phyloP scores from a whole-genome alignment of 1,284 basidiomycete species.

The Trichosporon coremiiforme region DNA sequence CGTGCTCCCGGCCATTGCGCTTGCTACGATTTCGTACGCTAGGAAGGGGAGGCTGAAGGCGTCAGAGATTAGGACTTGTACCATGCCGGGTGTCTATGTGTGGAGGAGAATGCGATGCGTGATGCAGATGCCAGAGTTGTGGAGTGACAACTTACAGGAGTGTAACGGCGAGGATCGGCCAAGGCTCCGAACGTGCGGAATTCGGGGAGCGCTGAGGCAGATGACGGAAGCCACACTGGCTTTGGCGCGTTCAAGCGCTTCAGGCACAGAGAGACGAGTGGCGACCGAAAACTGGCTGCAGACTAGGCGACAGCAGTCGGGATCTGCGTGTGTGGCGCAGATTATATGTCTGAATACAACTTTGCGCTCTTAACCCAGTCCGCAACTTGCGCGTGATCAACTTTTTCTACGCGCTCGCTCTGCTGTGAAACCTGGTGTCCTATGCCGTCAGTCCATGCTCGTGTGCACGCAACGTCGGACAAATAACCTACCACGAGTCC shows the following conservation, averaged over 20 bases:
- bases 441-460: not conserved
- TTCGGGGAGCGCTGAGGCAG: not conserved
- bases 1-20: not conserved
- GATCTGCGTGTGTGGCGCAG: no score
- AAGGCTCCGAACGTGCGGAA: not conserved
- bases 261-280: not conserved
- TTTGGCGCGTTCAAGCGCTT: no score
- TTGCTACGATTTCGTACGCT: not conserved
- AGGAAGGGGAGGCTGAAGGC: not conserved
- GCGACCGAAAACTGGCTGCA: not conserved
- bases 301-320: not conserved
- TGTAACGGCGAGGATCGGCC: not conserved
- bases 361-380: no score
- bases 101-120: not conserved
- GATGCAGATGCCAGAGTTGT: not conserved
- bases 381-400: not conserved
- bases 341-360: no score
- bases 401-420: not conserved
- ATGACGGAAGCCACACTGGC: conserved; percentile 6
- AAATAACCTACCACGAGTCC: not conserved
- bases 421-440: not conserved
- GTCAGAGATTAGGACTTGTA: not conserved
- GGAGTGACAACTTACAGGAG: not conserved
- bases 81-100: not conserved
- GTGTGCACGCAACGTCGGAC: not conserved